Base-by-base conservation (phyloP, 441 rosid genomes). In the Erysimum cheiri region DNA sequence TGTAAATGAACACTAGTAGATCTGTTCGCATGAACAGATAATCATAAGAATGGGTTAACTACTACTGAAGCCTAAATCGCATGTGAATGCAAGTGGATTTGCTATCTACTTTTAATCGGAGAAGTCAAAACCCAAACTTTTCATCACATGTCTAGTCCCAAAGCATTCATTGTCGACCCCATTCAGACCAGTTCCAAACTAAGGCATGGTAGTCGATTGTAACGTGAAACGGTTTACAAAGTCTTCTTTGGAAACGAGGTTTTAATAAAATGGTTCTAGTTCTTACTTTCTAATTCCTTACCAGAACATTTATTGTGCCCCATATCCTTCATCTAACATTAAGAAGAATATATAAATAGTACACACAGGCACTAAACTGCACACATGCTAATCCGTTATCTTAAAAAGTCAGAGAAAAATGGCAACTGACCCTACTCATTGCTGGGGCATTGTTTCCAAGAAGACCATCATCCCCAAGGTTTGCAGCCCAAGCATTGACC, bases 401-500 rank as follows among this genome's bases (percentile, higher is more conserved):
- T 52, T 46, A 8, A 47, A 7, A 63, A 36, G 32, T 40, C 17
- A 57, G 8, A 60, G 64, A 52, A 48, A 44, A 26, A 37, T 31
- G 59, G 74, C 40, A 75, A 75, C 89, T 78, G 74, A 96, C 99
- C 97, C 99, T 84, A 78, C 78, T 85, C 97, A 96, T 84, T 80
- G 99, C 99, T 36, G 99, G 97, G 39, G 93, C 97, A 76, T 85
- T 92, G 72, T 80, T 92, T 43, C 87, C 95, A 81, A 86, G 76
- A 78, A 92, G 85, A 76, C 88, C 98, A 69, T 92, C 98, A 80
- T 96, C 98, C 55, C 96, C 99, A 67, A 96, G 98, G 79, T 88
- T 96, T 75, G 96, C 91, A 52, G 98, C 99, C 99, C 98, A 96
- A 54, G 97, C 99, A 79, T 96, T 93, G 60, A 96, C 99, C 43